phyloP scores from a whole-genome alignment of 169 alveolate genomes.

The Eimeria maxima region DNA sequence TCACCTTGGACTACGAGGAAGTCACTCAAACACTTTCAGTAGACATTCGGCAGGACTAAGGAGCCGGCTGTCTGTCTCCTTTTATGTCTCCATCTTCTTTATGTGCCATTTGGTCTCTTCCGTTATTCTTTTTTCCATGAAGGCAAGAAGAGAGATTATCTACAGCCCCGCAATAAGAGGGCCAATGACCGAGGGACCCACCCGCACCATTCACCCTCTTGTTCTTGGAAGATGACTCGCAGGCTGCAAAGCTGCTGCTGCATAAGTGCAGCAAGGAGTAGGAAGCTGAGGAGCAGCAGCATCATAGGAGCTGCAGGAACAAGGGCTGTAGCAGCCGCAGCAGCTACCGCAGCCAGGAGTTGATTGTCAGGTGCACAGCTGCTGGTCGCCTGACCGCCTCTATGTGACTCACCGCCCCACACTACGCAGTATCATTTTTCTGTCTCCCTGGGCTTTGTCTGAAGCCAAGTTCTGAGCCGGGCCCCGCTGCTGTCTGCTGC shows the following conservation, averaged over 20 bases:
- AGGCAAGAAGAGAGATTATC: not conserved
- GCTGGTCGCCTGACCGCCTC: not conserved
- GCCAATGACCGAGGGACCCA: slow-evolving; percentile 8
- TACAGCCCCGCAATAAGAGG: slow-evolving; percentile 12
- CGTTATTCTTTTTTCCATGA: not conserved
- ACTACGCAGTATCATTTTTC: slow-evolving; percentile 17
- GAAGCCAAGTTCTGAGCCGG: not conserved
- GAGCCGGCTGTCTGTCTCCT: slow-evolving; percentile 1
- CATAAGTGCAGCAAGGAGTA: not conserved
- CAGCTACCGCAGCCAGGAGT: not conserved
- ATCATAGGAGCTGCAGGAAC: not conserved
- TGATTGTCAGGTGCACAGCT: not conserved
- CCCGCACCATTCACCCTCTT: not conserved
- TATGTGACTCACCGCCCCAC: not conserved
- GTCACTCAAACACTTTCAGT: slow-evolving; percentile 47
- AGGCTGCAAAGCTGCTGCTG: not conserved
- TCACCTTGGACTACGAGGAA: slow-evolving; percentile 58
- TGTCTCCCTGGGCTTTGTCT: not conserved
- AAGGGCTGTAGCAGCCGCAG: not conserved
- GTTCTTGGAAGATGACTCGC: not conserved
- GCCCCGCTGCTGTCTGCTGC: slow-evolving; percentile 18
- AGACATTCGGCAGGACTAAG: slow-evolving; percentile 45
- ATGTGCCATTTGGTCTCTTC: not conserved
- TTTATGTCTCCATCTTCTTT: not conserved
- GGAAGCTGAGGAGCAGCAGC: not conserved